A percentile compares a stretch with the other conserved stretches of the same genome.
phyloP scores from a whole-genome alignment of 306 rosid species.

The Senna tora region DNA sequence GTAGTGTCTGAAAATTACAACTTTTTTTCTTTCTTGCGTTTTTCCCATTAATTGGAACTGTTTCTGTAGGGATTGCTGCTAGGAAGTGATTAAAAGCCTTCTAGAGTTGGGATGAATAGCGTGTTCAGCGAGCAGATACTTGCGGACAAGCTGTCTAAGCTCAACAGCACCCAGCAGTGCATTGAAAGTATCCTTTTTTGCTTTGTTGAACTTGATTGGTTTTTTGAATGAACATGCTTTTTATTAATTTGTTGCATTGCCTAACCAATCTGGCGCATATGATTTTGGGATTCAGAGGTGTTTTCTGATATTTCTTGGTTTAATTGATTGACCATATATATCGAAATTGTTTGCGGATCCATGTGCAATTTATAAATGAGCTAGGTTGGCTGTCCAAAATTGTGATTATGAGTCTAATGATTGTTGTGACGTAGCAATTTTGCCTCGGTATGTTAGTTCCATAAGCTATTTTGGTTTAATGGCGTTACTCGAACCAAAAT shows the following conservation, averaged over 20 bases:
- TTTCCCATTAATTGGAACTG: constrained; percentile 10
- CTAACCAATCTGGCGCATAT: constrained; percentile 19
- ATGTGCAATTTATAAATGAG: neutral
- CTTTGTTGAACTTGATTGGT: neutral
- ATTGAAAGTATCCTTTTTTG: constrained; percentile 79
- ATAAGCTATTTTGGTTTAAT: neutral
- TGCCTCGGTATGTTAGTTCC: neutral
- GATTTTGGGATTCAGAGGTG: neutral
- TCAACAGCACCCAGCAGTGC: constrained; percentile 83
- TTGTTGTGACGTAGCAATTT: constrained; percentile 19
- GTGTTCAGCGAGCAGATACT: constrained; percentile 79
- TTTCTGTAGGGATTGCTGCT: constrained; percentile 32
- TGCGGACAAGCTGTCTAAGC: constrained; percentile 88
- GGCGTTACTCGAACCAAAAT: constrained; percentile 12
- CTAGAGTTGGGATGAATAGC: constrained; percentile 64
- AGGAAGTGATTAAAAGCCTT: constrained; percentile 32
- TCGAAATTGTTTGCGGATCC: neutral
- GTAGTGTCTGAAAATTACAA: neutral
- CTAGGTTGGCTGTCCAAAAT: neutral
- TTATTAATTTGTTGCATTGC: constrained; percentile 22
- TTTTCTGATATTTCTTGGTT: neutral
- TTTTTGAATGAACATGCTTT: neutral
- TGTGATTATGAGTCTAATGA: neutral
- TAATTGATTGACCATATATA: neutral
- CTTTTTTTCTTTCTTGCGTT: neutral